Evolutionary conservation across 2,329 filamentous ascomycete genomes (phyloP), one percentile per base, ranked within the genome.

Genomic region (Sporothrix pallida): DNA sequence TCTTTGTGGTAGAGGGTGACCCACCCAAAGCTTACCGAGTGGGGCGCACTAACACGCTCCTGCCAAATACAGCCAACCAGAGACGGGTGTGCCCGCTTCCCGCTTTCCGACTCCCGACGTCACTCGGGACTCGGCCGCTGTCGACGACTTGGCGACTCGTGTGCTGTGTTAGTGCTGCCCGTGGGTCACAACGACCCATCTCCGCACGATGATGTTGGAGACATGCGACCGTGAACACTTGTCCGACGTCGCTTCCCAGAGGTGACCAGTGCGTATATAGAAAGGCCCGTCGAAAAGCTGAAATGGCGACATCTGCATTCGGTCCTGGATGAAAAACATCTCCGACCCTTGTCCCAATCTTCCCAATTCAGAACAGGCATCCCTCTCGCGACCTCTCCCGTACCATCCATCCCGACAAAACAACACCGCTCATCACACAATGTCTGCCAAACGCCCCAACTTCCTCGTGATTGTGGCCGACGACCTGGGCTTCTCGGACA

Each of bases 381-480:
- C 23, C 56, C 56, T 58, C 13, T 58, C 23, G 56, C 56, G 56
- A 31, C 10, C 31, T 23, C 56, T 1, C 2, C 15, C 50, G 4
- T 37, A 37, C 31, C n/a, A 54, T 20, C 52, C 50, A 6, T 17
- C n/a, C 20, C 7, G 31, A n/a, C 54, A 58, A 58, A 20, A 50
- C 48, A 50, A 50, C 48, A 17, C 48, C 48, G 48, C 23, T 26
- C 23, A 26, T 26, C 23, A 50, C 13, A 50, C 13, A 50, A 54
- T 60, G 69, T 12, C 54, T 20, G 17, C 17, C 8, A 62, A 62
- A 42, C 70, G 70, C 3, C 54, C 70, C 44, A 71, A 62, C 15
- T 71, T 71, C 42, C 56, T 62, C 15, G 17, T 71, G 9, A 63
- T 71, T 7, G 70, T 71, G n/a, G 70, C 56, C 1, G 70, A 71